Conservation (phyloP, 2,329 filamentous ascomycete genomes). For the Colletotrichum musae region DNA sequence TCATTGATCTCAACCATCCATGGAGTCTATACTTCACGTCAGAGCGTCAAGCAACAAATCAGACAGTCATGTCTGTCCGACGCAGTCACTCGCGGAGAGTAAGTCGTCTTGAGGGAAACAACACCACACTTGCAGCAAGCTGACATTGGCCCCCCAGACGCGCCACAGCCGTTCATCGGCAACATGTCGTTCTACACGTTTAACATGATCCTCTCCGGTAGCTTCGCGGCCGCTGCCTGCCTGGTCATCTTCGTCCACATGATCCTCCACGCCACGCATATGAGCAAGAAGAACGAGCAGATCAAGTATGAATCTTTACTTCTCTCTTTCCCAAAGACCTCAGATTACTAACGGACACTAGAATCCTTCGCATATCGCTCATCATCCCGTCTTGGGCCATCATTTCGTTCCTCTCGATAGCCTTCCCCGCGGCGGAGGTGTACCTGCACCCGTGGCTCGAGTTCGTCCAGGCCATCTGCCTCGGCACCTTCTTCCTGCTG, state of each 20-base stretch:
- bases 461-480: conserved; percentile 55
- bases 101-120: not conserved
- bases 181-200: conserved; percentile 44
- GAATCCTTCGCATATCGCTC: conserved; percentile 57
- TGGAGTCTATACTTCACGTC: not conserved
- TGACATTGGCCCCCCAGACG: conserved; percentile 8
- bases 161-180: conserved; percentile 22
- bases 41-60: not conserved
- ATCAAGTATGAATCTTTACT: conserved; percentile 47
- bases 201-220: conserved; percentile 54
- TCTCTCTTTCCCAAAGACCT: too few relatives aligned
- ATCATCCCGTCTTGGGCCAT: conserved; percentile 57
- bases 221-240: conserved; percentile 50
- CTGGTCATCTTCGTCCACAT: conserved; percentile 50
- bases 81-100: conserved; percentile 28
- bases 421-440: conserved; percentile 53
- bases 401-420: conserved; percentile 55
- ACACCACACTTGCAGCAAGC: not conserved
- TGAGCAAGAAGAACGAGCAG: conserved; percentile 58
- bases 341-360: conserved; percentile 29
- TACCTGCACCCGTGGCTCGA: conserved; percentile 58
- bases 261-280: conserved; percentile 53
- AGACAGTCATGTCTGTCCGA: conserved; percentile 21
- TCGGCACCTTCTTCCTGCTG: conserved; percentile 61
- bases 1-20: not conserved